Conservation (phyloP, 2,329 filamentous ascomycete species). For the Ophiostoma pallidulum region DNA sequence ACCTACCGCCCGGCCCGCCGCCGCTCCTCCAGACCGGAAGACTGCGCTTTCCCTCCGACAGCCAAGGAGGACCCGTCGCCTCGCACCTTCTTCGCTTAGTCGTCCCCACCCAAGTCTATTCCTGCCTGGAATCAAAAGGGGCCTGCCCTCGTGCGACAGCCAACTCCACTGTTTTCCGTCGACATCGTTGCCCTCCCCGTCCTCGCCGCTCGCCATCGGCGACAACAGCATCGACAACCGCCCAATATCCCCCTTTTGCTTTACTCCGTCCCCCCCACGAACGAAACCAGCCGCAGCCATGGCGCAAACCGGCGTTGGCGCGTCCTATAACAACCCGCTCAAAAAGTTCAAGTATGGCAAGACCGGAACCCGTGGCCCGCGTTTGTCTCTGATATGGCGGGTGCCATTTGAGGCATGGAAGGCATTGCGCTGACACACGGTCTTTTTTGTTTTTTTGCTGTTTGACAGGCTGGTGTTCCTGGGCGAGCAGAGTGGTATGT, state of each 20-base stretch:
- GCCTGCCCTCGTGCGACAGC: constrained; percentile 3
- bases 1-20: no score
- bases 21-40: no score
- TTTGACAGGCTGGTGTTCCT: constrained; percentile 77
- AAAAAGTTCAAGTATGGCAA: constrained; percentile 94
- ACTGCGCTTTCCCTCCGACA: not conserved
- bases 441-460: constrained; percentile 5
- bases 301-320: constrained; percentile 64
- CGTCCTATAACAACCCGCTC: constrained; percentile 95
- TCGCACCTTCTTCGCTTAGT: not conserved
- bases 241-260: not conserved
- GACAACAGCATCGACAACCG: no score
- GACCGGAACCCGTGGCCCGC: not conserved
- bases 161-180: no score
- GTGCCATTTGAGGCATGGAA: constrained; percentile 13
- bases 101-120: constrained; percentile 1
- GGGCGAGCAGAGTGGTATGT: constrained; percentile 93
- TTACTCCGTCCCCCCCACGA: not conserved
- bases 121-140: constrained; percentile 4
- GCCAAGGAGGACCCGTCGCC: not conserved
- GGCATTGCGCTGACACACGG: constrained; percentile 9
- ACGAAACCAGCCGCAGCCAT: constrained; percentile 40
- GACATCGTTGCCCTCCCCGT: no score
- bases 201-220: no score
- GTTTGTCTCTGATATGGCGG: not conserved